These are phyloP conservation scores for Senna siamea DNA, from an alignment of 306 rosid genomes.

Conservation along the genomic window DNA sequence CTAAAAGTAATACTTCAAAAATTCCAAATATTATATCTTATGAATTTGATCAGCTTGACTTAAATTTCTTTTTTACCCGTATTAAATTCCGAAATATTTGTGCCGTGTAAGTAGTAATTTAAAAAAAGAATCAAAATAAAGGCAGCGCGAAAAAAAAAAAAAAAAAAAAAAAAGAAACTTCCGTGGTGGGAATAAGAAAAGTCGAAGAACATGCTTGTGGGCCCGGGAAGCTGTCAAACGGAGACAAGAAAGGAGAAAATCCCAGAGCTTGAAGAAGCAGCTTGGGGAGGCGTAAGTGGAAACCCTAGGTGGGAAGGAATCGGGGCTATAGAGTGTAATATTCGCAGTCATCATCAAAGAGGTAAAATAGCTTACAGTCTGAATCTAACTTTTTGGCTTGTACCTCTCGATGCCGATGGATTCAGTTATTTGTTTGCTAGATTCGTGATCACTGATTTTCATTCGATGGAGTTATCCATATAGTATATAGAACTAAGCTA, in stretches of 20 bases:
- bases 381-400: background rate
- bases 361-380: background rate
- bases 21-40: too few species aligned
- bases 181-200: background rate
- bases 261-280: background rate
- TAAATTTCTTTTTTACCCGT: too few species aligned
- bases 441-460: background rate
- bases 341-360: background rate
- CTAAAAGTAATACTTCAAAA: too few species aligned
- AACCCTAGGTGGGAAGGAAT: constrained; percentile 22
- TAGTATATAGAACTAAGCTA: background rate
- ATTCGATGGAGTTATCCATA: background rate
- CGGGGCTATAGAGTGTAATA: background rate
- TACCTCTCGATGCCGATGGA: background rate
- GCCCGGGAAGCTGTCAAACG: too few species aligned
- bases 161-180: background rate
- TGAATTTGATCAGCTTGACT: too few species aligned
- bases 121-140: too few species aligned
- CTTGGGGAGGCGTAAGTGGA: background rate
- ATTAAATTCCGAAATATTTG: too few species aligned
- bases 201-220: background rate
- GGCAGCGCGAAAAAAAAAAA: too few species aligned
- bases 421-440: background rate
- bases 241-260: background rate
- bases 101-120: too few species aligned